Base-by-base conservation (phyloP, 2,329 filamentous ascomycete genomes). In the Venturia oleaginea region DNA sequence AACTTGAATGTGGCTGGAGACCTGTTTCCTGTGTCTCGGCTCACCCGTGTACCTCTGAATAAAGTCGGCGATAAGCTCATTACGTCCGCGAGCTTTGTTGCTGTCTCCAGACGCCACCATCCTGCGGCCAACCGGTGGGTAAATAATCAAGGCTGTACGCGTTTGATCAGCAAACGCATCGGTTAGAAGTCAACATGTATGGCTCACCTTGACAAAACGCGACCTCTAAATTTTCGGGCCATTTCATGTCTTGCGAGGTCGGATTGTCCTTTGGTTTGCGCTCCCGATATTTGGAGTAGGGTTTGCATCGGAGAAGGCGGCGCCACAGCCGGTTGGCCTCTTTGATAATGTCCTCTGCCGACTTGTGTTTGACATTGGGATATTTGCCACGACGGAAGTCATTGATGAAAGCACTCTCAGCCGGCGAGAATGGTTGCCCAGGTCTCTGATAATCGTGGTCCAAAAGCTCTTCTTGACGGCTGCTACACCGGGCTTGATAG, bases 1-100 rank as follows among this genome's bases (percentile, higher is more conserved):
- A 2, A 86, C 84, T 72, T 87, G 84, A 32, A 86, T 79, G 70
- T 87, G 84, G 68, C 84, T 87, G 0, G 84, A 86, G 4, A 87
- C 82, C 69, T 86, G 83, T 71, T 87, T 87, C 61, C 84, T 77
- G 19, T 72, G 74, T 63, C 84, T 77, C 32, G 69, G 70, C 64
- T 80, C 80, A 27, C 84, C 83, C 7, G 84, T 86, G 65, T 78
- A 75, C 64, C 79, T 79, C 67, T 76, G 74, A 66, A 87, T 86
- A 62, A 80, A 83, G 68, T 84, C 79, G 27, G 84, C 79, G 66
- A 87, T 85, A 57, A 86, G 74, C 72, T 86, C 84, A 69, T 87
- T 87, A 46, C 84, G 80, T 32, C 84, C 84, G 67, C 81, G 80
- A 22, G 78, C 79, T 70, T 83, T 81, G 57, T 80, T 80, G 64